phyloP scores from a whole-genome alignment of 257 asterid species.

The Linaria vulgaris region DNA sequence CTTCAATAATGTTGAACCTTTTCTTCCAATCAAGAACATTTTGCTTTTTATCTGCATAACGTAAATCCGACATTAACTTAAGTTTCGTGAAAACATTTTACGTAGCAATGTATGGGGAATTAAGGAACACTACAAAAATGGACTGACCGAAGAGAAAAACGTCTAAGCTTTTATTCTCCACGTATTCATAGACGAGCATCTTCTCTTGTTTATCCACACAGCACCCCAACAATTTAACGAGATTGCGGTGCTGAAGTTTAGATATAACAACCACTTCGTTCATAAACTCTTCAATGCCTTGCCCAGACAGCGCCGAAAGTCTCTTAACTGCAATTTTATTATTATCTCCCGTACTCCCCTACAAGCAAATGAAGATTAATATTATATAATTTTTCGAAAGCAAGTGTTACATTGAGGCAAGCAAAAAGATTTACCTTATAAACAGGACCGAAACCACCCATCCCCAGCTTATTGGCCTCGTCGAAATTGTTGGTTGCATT shows the following conservation, averaged over 20 bases:
- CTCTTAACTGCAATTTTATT: slow-evolving; percentile 39
- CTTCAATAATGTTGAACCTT: slow-evolving; percentile 29
- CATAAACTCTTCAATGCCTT: slow-evolving; percentile 41
- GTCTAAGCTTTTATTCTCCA: slow-evolving; percentile 40
- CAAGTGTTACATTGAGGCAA: not conserved
- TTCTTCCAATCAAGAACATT: slow-evolving; percentile 30
- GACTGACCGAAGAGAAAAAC: slow-evolving; percentile 34
- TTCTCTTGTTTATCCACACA: slow-evolving; percentile 33
- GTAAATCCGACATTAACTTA: too few species aligned
- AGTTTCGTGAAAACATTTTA: not conserved
- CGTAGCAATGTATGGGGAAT: too few species aligned
- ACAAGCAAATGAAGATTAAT: not conserved
- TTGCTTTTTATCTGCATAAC: too few species aligned
- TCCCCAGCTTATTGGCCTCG: too few species aligned
- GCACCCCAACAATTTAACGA: slow-evolving; percentile 34
- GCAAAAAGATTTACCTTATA: too few species aligned
- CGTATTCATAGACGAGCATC: slow-evolving; percentile 38
- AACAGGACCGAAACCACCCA: too few species aligned
- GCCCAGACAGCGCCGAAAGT: slow-evolving; percentile 33
- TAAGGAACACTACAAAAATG: not conserved
- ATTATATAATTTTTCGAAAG: not conserved
- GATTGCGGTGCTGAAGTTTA: slow-evolving; percentile 43
- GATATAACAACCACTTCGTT: slow-evolving; percentile 40
- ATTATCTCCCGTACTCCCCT: slow-evolving; percentile 36
- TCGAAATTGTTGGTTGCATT: too few species aligned